Evolutionary conservation across 441 rosid genomes (phyloP).

Genomic region (Aquilaria agallochum): DNA sequence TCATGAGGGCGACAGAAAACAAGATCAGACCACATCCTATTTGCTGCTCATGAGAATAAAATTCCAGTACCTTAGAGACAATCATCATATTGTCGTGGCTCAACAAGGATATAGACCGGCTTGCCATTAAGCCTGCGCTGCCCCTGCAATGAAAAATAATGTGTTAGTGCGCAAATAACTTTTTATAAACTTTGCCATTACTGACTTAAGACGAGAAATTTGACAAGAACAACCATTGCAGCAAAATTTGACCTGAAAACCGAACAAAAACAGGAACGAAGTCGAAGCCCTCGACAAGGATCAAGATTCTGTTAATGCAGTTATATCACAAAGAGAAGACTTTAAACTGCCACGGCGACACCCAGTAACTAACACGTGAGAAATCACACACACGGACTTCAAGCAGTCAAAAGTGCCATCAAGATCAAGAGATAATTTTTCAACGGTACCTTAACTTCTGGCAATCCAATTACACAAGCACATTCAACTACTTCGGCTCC

Average conservation of each 20-base stretch:
- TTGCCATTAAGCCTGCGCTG: constrained; percentile 77
- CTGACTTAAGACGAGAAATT: no score
- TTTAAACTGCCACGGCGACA: no score
- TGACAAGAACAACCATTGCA: no score
- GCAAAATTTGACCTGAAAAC: no score
- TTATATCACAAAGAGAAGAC: no score
- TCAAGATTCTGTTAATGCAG: no score
- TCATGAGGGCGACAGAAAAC: neutral
- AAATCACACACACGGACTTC: no score
- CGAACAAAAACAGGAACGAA: no score
- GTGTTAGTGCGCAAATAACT: no score
- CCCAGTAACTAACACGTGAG: no score
- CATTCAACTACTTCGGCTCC: constrained; percentile 91
- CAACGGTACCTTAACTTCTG: constrained; percentile 65
- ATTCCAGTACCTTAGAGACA: constrained; percentile 32
- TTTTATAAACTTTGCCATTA: no score
- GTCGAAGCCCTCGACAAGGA: no score
- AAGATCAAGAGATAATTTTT: neutral
- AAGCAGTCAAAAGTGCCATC: neutral
- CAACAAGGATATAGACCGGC: constrained; percentile 92
- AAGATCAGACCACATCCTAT: neutral
- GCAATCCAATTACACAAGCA: constrained; percentile 91
- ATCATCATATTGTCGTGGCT: constrained; percentile 69
- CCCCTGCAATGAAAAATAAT: constrained; percentile 38
- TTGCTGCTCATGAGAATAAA: neutral